phyloP scores from a whole-genome alignment of 768 basidiomycete species.

The Hydnomerulius pinastri region DNA sequence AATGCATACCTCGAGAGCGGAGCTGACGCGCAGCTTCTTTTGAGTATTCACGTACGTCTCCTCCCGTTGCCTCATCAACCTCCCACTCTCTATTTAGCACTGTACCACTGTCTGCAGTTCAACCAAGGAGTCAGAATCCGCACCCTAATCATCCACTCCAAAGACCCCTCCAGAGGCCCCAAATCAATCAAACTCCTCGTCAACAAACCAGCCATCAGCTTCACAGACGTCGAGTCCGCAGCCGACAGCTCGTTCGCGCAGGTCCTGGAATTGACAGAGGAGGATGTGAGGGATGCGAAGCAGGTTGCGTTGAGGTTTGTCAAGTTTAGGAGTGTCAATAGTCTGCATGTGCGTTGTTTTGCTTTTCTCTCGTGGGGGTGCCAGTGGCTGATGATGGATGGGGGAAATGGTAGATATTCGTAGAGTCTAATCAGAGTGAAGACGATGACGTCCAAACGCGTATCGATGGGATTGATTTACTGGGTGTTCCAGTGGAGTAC shows the following conservation, averaged over 20 bases:
- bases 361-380: neutral
- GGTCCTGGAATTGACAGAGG: conserved; percentile 51
- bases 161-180: conserved; percentile 48
- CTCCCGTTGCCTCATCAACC: neutral
- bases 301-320: conserved; percentile 61
- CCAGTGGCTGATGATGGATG: neutral
- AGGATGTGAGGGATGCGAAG: conserved; percentile 46
- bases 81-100: neutral
- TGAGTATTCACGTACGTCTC: conserved; percentile 64
- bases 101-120: conserved; percentile 48
- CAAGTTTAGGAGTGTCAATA: conserved; percentile 68
- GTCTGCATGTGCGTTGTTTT: conserved; percentile 52
- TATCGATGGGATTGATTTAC: conserved; percentile 66
- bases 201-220: conserved; percentile 61
- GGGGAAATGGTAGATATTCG: conserved; percentile 54
- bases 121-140: conserved; percentile 68
- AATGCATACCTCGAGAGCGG: conserved; percentile 60
- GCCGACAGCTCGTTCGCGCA: conserved; percentile 55
- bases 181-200: conserved; percentile 61
- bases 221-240: conserved; percentile 63
- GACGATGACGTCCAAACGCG: conserved; percentile 55
- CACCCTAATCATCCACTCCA: conserved; percentile 53
- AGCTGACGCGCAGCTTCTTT: conserved; percentile 69
- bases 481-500: conserved; percentile 61
- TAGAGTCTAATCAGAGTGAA: conserved; percentile 63